phyloP scores from a whole-genome alignment of 805 yeast species.

The Brettanomyces nanus region DNA sequence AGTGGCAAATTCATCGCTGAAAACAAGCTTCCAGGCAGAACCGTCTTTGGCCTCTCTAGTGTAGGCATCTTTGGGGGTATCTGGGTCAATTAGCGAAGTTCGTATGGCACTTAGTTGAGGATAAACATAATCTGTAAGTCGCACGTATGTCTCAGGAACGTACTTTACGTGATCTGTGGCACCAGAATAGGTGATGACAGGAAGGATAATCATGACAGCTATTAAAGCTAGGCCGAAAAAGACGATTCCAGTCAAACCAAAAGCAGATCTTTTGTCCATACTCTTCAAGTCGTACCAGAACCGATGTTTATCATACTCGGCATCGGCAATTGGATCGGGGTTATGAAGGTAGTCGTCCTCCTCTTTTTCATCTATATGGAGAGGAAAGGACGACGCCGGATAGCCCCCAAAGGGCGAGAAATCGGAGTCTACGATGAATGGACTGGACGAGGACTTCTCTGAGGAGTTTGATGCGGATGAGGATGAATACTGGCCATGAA shows the following conservation, averaged over 20 bases:
- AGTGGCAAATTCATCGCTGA: slow-evolving; percentile 84
- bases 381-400: slow-evolving; percentile 88
- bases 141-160: slow-evolving; percentile 27
- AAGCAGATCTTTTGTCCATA: slow-evolving; percentile 54
- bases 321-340: slow-evolving; percentile 93
- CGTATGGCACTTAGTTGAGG: slow-evolving; percentile 53
- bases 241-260: slow-evolving; percentile 56
- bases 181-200: slow-evolving; percentile 80
- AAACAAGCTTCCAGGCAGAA: slow-evolving; percentile 64
- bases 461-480: slow-evolving; percentile 13
- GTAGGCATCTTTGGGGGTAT: slow-evolving; percentile 46
- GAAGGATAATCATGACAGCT: slow-evolving; percentile 68
- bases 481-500: slow-evolving; percentile 6
- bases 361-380: slow-evolving; percentile 87
- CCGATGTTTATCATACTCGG: slow-evolving; percentile 67
- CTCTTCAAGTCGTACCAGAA: slow-evolving; percentile 55
- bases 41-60: slow-evolving; percentile 54
- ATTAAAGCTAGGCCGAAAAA: slow-evolving; percentile 51
- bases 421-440: slow-evolving; percentile 49
- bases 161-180: slow-evolving; percentile 1
- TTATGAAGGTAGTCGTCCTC: slow-evolving; percentile 92
- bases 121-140: slow-evolving; percentile 48
- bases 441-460: slow-evolving; percentile 22
- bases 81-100: slow-evolving; percentile 56
- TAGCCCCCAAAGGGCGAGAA: slow-evolving; percentile 94